These are phyloP conservation scores for Beauveria sp. DNA, from an alignment of 2,329 filamentous ascomycete species.

Conservation along the genomic window DNA sequence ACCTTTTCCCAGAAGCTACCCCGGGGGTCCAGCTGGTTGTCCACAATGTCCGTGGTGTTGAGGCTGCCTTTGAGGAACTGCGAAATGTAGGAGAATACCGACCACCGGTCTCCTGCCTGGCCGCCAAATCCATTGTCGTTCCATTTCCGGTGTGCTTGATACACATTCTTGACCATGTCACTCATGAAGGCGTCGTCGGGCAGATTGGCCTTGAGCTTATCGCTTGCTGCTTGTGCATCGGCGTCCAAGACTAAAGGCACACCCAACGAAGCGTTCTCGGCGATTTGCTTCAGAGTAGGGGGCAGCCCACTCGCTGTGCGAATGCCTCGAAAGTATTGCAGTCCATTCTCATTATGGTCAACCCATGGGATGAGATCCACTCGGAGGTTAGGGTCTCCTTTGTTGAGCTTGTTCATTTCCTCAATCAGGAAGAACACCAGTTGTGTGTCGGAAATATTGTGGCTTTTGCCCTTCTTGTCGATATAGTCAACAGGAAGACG, in stretches of 20 bases:
- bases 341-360: constrained; percentile 46
- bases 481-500: constrained; percentile 49
- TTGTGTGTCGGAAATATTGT: constrained; percentile 54
- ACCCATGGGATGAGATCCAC: constrained; percentile 59
- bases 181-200: constrained; percentile 28
- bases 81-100: constrained; percentile 54
- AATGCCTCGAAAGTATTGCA: constrained; percentile 39
- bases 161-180: constrained; percentile 34
- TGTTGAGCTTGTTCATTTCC: constrained; percentile 53
- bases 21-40: constrained; percentile 25
- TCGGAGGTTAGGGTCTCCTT: constrained; percentile 36
- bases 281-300: constrained; percentile 42
- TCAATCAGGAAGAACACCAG: constrained; percentile 57
- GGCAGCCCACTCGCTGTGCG: constrained; percentile 44
- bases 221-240: constrained; percentile 27
- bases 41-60: constrained; percentile 43
- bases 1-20: constrained; percentile 40
- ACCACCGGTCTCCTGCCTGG: constrained; percentile 53
- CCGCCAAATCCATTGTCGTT: constrained; percentile 28
- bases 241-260: constrained; percentile 25
- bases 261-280: constrained; percentile 34
- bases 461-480: constrained; percentile 45
- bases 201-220: constrained; percentile 29
- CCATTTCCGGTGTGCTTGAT: constrained; percentile 35
- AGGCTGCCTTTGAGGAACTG: constrained; percentile 47